Conservation (phyloP, 2,329 filamentous ascomycete species). For the Endocalyx cinctus region DNA sequence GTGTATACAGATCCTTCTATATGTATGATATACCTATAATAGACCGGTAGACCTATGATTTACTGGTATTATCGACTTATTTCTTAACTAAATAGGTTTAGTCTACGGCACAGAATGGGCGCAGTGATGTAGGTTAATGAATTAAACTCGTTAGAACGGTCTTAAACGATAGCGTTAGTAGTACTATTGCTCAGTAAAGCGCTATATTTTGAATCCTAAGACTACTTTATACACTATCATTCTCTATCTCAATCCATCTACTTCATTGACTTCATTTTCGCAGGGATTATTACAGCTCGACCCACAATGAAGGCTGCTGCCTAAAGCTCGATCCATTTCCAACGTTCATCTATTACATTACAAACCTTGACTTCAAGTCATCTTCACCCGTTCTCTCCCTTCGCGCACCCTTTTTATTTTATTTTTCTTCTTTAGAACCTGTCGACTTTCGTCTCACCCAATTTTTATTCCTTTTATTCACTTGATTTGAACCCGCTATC, state of each 20-base stretch:
- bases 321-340: slow-evolving; percentile 26
- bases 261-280: slow-evolving; percentile 2
- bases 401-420: background rate
- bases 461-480: background rate
- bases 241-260: background rate
- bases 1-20: no score
- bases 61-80: no score
- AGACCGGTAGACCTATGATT: no score
- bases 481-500: background rate
- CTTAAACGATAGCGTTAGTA: background rate
- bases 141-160: background rate
- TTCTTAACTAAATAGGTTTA: background rate
- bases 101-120: background rate
- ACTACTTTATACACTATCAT: background rate
- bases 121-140: background rate
- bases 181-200: background rate
- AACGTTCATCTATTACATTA: slow-evolving; percentile 11
- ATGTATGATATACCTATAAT: no score
- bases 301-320: slow-evolving; percentile 25
- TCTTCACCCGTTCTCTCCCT: slow-evolving; percentile 5
- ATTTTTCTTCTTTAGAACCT: background rate
- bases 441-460: background rate
- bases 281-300: slow-evolving; percentile 16
- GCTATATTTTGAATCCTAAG: background rate
- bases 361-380: slow-evolving; percentile 10